Evolutionary conservation across 2,329 filamentous ascomycete species (phyloP), one percentile per base, ranked within the genome.

Genomic region (Penicillium sp.): DNA sequence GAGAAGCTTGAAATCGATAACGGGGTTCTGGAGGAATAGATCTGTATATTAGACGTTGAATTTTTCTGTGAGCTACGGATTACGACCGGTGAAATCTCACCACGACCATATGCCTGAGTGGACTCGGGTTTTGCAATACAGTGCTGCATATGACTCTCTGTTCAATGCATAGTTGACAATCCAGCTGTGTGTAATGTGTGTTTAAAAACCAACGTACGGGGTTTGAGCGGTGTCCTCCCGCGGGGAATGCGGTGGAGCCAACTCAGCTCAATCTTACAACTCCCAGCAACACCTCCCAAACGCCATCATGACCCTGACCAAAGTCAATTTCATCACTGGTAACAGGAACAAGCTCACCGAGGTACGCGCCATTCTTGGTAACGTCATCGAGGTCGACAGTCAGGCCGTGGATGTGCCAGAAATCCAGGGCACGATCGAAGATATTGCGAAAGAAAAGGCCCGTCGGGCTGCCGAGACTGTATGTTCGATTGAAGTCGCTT

Each of bases 311-410:
- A 71, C 75, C 41, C 76, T 78, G 60, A 74, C 79, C 58, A 69
- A 67, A 16, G 77, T 99, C 60, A 92, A 95, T 75, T 99, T 99
- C 78, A 95, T 99, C 70, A 97, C 93, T 2, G 89, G 93, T 73
- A 99, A 99, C 76, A 85, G 87, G 67, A 95, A 96, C 78, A 99
- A 99, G 78, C 82, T 99, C 51, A 78, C 81, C 52, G 94, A 99
- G 77, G 91, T 96, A 61, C 85, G 89, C 72, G 87, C 88, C 16
- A 96, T 99, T 63, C 82, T 99, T 3, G 85, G 87, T 8, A 83
- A 82, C 53, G 76, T 77, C 31, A 87, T 96, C 60, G 79, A 86
- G 58, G 81, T 99, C 39, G 81, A 83, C 50, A 93, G 81, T 74
- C 84, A 89, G 71, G 79, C 83, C 33, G 74, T 96, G 28, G 91